Base-by-base conservation (phyloP, 192 early-diverging fungal species). In the Coemansia sp. region DNA sequence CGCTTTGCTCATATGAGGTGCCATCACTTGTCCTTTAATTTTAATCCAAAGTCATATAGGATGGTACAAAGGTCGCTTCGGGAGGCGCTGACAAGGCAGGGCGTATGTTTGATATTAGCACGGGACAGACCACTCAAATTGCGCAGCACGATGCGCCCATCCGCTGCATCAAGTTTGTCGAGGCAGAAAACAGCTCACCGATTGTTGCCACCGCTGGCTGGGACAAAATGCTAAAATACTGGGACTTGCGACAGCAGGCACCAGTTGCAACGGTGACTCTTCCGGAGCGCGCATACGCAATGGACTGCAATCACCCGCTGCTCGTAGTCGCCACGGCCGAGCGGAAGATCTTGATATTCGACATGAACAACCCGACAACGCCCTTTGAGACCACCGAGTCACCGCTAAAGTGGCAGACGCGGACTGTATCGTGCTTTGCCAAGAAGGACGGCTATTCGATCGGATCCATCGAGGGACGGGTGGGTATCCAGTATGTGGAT, bases 201-300 rank as follows among this genome's bases (percentile, higher is more conserved):
- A 89, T 96, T 46, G 47, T 96, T 29, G 93, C 91, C 2, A 98
- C 97, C 10, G 97, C 93, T 33, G 91, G 92, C 63, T 98, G 96
- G 96, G 97, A 98, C 82, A 98, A 98, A 79, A 95, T 93, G 11
- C 66, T 97, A 61, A 94, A 97, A 86, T 99, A 97, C 78, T 99
- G 97, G 97, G 96, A 99, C 80, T 75, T 92, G 57, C 88, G 96
- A 43, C 86, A 88, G 63, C 91, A 88, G 66, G 80, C 79, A 44
- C 96, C 97, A 1, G 88, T 93, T 22, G 89, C 87, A 11, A 90
- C 86, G 22, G 86, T 95, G 13, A 75, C 73, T 7, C 85, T 98
- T 18, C 93, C 94, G 2, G 97, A 99, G 69, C 90, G 97, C 47
- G 89, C 88, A 60, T 99, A 97, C 74, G 82, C 92, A 1, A 93